Evolutionary conservation across 768 basidiomycete genomes (phyloP).

Genomic region (Collybia sordida): DNA sequence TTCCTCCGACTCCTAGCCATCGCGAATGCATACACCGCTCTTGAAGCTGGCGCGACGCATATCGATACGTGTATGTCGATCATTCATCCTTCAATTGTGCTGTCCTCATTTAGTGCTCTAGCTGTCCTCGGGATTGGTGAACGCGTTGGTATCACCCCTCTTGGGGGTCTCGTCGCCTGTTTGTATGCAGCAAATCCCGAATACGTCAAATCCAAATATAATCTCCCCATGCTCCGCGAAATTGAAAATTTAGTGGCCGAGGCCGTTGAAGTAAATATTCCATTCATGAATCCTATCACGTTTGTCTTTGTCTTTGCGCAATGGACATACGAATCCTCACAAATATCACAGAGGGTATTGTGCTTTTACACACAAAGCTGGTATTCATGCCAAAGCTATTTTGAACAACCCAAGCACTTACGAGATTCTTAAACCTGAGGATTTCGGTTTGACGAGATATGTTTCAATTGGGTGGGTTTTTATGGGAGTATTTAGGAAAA

Average conservation of each 20-base stretch:
- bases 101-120: conserved; percentile 24
- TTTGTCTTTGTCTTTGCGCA: conserved; percentile 31
- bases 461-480: conserved; percentile 86
- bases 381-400: conserved; percentile 99
- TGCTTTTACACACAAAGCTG: conserved; percentile 99
- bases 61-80: conserved; percentile 87
- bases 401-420: conserved; percentile 99
- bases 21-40: conserved; percentile 96
- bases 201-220: conserved; percentile 99
- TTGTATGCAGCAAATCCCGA: conserved; percentile 97
- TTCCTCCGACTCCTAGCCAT: conserved; percentile 60
- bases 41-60: conserved; percentile 98
- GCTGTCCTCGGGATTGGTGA: conserved; percentile 98
- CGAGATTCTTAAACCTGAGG: conserved; percentile 98
- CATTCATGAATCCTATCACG: conserved; percentile 97
- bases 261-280: conserved; percentile 96
- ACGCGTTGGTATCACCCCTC: conserved; percentile 97
- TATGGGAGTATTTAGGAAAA: background rate
- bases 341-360: conserved; percentile 82
- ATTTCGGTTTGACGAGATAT: conserved; percentile 96
- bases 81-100: background rate
- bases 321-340: conserved; percentile 1
- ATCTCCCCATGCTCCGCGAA: conserved; percentile 94
- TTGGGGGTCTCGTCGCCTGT: conserved; percentile 95
- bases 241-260: conserved; percentile 99